Percentiles rank a stretch among this genome's conserved stretches.
These are phyloP conservation scores for Penicillium steckii DNA, from an alignment of 495 filamentous ascomycete genomes.

Conservation along the genomic window DNA sequence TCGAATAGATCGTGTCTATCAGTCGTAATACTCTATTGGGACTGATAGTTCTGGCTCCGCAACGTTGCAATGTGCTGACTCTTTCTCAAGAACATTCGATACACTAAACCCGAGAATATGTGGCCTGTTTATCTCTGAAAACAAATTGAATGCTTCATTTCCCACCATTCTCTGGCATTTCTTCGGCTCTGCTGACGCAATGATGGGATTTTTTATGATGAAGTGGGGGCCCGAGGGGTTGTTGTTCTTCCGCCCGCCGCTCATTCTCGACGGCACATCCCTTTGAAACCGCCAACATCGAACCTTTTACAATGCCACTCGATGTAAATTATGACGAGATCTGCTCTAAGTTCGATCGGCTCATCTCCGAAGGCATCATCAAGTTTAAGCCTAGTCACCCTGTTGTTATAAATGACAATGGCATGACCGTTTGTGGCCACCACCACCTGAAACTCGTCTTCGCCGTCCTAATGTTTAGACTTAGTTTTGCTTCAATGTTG, in stretches of 20 bases:
- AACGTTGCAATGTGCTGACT: no score
- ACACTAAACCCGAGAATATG: not conserved
- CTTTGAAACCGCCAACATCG: not conserved
- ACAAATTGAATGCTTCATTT: no score
- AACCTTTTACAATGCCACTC: conserved; percentile 8
- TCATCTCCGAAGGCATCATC: conserved; percentile 12
- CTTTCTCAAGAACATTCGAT: not conserved
- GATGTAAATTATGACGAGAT: conserved; percentile 13
- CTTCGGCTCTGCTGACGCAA: not conserved
- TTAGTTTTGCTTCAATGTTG: conserved; percentile 13
- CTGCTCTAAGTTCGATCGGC: conserved; percentile 16
- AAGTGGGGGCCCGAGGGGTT: not conserved
- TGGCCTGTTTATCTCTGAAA: no score
- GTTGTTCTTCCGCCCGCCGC: not conserved
- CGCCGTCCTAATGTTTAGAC: not conserved
- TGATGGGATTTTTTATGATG: no score
- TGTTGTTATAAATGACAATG: conserved; percentile 4
- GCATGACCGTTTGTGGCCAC: conserved; percentile 12
- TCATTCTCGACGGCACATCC: not conserved
- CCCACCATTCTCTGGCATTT: no score
- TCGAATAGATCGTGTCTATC: no score
- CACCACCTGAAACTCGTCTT: not conserved
- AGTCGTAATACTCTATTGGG: no score
- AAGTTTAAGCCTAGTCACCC: conserved; percentile 10
- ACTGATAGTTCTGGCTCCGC: no score